phyloP scores from a whole-genome alignment of 768 basidiomycete genomes.

The Calocybe cyanea region DNA sequence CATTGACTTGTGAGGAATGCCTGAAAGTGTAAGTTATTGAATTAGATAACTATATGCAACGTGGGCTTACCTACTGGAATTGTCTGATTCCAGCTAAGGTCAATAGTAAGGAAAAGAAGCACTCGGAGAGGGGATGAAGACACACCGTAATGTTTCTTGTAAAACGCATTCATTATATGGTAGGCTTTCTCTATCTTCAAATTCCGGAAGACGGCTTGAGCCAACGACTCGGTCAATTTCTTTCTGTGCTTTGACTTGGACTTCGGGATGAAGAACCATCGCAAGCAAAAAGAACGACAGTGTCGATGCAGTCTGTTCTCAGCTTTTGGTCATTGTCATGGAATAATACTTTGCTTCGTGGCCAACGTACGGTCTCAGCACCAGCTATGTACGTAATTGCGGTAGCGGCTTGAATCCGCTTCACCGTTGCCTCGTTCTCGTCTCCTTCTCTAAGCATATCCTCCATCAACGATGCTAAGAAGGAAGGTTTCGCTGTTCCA shows the following conservation, averaged over 20 bases:
- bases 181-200: too few relatives aligned
- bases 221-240: constrained; percentile 27
- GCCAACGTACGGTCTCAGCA: constrained; percentile 16
- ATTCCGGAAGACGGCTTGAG: constrained; percentile 18
- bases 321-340: too few relatives aligned
- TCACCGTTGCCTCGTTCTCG: constrained; percentile 3
- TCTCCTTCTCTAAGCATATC: constrained; percentile 1
- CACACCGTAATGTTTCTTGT: too few relatives aligned
- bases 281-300: constrained; percentile 20
- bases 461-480: constrained; percentile 18
- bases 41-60: too few relatives aligned
- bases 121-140: too few relatives aligned
- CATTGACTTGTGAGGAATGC: constrained; percentile 8
- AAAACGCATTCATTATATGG: too few relatives aligned
- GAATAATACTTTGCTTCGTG: too few relatives aligned
- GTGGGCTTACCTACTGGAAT: too few relatives aligned
- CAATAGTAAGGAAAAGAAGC: background rate
- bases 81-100: too few relatives aligned
- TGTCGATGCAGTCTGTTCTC: constrained; percentile 18
- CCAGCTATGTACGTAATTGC: constrained; percentile 24
- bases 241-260: constrained; percentile 19
- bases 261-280: constrained; percentile 22
- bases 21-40: too few relatives aligned
- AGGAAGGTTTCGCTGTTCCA: constrained; percentile 21
- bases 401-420: constrained; percentile 17